Percentiles rank a stretch among this genome's conserved stretches.
phyloP scores from a whole-genome alignment of 345 rosid genomes.

The Populus simonii region DNA sequence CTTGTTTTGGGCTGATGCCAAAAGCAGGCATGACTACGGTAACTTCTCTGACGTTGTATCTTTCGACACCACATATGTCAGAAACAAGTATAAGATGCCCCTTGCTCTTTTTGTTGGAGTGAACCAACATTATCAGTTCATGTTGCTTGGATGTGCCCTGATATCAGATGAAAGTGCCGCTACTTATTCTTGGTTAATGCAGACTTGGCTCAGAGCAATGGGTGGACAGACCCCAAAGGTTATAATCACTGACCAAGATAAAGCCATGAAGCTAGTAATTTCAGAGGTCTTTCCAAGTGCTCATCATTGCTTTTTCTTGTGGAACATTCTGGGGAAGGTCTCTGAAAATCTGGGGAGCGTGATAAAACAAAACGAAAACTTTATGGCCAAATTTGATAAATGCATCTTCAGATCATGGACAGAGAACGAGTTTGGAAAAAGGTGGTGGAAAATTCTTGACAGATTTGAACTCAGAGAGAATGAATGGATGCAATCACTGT shows the following conservation, averaged over 20 bases:
- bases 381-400: conserved; percentile 53
- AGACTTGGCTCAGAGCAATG: conserved; percentile 63
- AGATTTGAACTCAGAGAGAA: conserved; percentile 56
- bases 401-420: conserved; percentile 70
- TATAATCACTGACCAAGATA: conserved; percentile 55
- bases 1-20: conserved; percentile 66
- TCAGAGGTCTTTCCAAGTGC: conserved; percentile 45
- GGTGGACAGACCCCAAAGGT: conserved; percentile 61
- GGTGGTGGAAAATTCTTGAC: conserved; percentile 67
- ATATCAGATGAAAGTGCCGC: conserved; percentile 54
- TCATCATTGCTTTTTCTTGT: conserved; percentile 52
- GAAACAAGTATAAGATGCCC: conserved; percentile 64
- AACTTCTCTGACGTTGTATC: conserved; percentile 63
- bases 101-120: conserved; percentile 60
- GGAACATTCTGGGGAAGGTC: conserved; percentile 56
- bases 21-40: conserved; percentile 56
- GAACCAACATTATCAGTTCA: conserved; percentile 62
- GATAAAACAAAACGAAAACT: conserved; percentile 50
- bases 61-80: conserved; percentile 52
- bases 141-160: conserved; percentile 66
- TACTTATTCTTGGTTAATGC: conserved; percentile 63
- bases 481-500: conserved; percentile 49
- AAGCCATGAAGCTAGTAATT: conserved; percentile 39
- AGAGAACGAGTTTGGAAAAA: conserved; percentile 46
- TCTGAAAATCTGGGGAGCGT: conserved; percentile 54